Percentiles rank a stretch among this genome's conserved stretches.
These are phyloP conservation scores for Xerocomus potaroensis DNA, from an alignment of 768 basidiomycete genomes.

Conservation along the genomic window DNA sequence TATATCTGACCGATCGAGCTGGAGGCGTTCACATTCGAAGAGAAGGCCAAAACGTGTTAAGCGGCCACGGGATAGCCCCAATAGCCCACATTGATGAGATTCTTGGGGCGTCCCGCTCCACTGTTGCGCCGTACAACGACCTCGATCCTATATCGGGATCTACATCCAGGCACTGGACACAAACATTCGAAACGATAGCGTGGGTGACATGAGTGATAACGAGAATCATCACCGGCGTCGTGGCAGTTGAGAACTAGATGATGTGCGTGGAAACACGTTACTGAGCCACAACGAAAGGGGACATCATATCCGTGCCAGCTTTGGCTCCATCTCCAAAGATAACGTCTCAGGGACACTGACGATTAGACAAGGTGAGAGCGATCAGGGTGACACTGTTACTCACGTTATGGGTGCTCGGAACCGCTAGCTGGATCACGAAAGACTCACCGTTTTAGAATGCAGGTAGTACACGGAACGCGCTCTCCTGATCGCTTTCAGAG, in stretches of 20 bases:
- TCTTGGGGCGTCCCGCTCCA: constrained; percentile 44
- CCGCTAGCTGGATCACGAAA: constrained; percentile 40
- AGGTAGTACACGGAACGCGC: constrained; percentile 38
- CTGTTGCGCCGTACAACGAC: constrained; percentile 43
- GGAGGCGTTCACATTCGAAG: constrained; percentile 50
- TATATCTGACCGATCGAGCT: constrained; percentile 47
- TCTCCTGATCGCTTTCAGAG: constrained; percentile 39
- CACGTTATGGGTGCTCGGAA: constrained; percentile 36
- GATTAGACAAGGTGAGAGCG: constrained; percentile 3
- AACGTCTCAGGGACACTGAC: constrained; percentile 20
- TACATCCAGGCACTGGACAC: constrained; percentile 47
- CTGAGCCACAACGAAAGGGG: constrained; percentile 42
- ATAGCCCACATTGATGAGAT: constrained; percentile 34
- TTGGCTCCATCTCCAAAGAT: constrained; percentile 22
- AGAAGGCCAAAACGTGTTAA: constrained; percentile 55
- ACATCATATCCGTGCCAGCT: constrained; percentile 28
- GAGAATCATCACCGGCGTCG: constrained; percentile 42
- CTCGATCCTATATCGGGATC: constrained; percentile 55
- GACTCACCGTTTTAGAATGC: constrained; percentile 31
- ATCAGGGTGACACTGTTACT: constrained; percentile 16
- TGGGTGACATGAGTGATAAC: constrained; percentile 40
- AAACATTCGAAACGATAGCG: constrained; percentile 42
- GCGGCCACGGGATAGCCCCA: constrained; percentile 32
- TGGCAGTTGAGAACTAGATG: constrained; percentile 28
- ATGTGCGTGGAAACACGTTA: constrained; percentile 17